phyloP scores from a whole-genome alignment of 2,329 filamentous ascomycete genomes.

The Madurella fahalii region DNA sequence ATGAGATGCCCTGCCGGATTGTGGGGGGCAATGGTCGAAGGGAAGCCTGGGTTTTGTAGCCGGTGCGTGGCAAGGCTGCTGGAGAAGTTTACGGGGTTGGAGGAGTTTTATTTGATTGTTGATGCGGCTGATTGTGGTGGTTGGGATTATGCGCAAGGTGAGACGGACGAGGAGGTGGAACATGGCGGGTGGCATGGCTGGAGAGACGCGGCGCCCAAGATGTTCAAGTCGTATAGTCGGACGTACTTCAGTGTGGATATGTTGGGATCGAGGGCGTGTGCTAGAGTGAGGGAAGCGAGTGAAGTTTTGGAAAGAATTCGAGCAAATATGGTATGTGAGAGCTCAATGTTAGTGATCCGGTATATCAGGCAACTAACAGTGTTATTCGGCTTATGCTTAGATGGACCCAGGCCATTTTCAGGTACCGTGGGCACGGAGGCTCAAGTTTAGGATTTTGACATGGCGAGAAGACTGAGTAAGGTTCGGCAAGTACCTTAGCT shows the following conservation, averaged over 20 bases:
- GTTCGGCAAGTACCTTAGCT: neutral
- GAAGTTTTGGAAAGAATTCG: conserved; percentile 13
- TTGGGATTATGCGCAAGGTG: neutral
- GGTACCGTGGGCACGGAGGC: conserved; percentile 6
- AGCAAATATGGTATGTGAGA: conserved; percentile 7
- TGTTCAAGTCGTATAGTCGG: conserved; percentile 12
- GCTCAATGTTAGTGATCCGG: no score
- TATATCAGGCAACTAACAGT: no score
- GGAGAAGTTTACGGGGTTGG: conserved; percentile 13
- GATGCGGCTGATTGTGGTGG: conserved; percentile 6
- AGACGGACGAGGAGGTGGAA: neutral
- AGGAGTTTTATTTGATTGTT: conserved; percentile 17
- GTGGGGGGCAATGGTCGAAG: neutral
- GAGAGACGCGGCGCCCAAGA: neutral
- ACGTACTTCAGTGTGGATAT: conserved; percentile 9
- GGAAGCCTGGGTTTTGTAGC: conserved; percentile 11
- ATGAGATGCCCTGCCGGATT: conserved; percentile 4
- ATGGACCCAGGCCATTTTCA: conserved; percentile 5
- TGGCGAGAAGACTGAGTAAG: conserved; percentile 9
- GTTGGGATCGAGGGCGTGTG: neutral
- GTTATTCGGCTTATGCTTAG: neutral
- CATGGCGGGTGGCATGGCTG: neutral
- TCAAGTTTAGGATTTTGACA: conserved; percentile 13
- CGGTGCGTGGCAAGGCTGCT: conserved; percentile 14
- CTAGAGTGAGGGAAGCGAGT: conserved; percentile 4